phyloP scores from a whole-genome alignment of 2,329 filamentous ascomycete genomes.

The Colletotrichum agaves region DNA sequence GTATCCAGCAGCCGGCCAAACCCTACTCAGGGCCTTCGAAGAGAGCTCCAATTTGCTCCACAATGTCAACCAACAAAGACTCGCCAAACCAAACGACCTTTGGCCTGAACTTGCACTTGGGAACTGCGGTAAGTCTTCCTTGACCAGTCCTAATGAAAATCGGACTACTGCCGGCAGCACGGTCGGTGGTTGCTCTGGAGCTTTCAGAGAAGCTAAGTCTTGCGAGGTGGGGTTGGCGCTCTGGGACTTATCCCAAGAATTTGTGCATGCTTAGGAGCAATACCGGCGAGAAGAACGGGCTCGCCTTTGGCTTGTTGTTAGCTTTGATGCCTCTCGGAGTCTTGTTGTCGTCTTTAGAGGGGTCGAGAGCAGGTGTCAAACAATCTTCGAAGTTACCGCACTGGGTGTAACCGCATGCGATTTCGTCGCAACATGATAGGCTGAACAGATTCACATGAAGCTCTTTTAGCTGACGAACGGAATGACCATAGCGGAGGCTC shows the following conservation, averaged over 20 bases:
- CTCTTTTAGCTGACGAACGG: constrained; percentile 66
- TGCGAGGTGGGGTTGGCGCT: constrained; percentile 16
- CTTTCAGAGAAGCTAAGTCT: constrained; percentile 35
- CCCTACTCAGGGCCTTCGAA: constrained; percentile 58
- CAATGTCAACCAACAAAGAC: constrained; percentile 59
- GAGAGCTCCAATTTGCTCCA: constrained; percentile 63
- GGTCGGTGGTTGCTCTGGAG: not conserved
- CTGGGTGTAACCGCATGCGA: constrained; percentile 66
- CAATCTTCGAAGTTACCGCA: constrained; percentile 70
- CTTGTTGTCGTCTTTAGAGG: constrained; percentile 56
- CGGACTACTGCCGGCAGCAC: not conserved
- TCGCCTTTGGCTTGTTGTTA: constrained; percentile 32
- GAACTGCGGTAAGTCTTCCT: constrained; percentile 67
- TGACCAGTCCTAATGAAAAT: constrained; percentile 55
- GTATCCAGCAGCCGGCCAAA: constrained; percentile 74
- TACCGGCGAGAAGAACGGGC: constrained; percentile 39
- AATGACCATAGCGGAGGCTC: constrained; percentile 66
- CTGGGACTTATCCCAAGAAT: constrained; percentile 63
- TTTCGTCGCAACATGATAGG: constrained; percentile 51
- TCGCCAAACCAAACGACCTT: constrained; percentile 78
- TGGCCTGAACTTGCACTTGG: constrained; percentile 67
- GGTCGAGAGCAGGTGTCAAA: constrained; percentile 69
- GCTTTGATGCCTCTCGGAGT: constrained; percentile 14
- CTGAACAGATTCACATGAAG: constrained; percentile 53
- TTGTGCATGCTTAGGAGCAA: constrained; percentile 59